Conservation (phyloP, 1,284 basidiomycete genomes). For the Peniophora sp. region DNA sequence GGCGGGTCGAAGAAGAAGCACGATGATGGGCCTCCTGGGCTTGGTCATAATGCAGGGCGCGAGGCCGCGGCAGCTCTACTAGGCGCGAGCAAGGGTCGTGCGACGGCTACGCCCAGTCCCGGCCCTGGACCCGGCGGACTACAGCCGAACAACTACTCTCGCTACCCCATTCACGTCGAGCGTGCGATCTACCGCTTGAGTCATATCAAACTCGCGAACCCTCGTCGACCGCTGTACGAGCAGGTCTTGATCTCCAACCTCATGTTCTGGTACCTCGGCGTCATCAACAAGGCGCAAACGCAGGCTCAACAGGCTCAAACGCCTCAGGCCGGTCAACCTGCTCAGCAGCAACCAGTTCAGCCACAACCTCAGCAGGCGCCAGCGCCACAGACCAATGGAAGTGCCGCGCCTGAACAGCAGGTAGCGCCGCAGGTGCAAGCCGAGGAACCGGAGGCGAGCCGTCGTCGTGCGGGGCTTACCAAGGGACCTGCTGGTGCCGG, state of each 20-base stretch:
- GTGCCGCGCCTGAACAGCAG: constrained; percentile 35
- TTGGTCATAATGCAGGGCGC: constrained; percentile 53
- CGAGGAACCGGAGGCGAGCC: constrained; percentile 39
- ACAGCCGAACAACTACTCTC: constrained; percentile 43
- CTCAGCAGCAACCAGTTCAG: constrained; percentile 6
- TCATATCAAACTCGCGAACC: constrained; percentile 98
- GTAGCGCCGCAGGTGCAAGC: constrained; percentile 34
- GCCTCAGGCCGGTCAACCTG: not conserved
- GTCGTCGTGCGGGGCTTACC: constrained; percentile 31
- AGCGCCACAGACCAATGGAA: constrained; percentile 21
- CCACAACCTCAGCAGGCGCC: not conserved
- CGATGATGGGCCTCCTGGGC: constrained; percentile 39
- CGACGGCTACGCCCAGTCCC: constrained; percentile 48
- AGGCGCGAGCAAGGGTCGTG: constrained; percentile 74
- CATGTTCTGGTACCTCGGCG: constrained; percentile 99
- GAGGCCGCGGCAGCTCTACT: constrained; percentile 79
- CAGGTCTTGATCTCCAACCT: constrained; percentile 98
- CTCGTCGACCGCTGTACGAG: constrained; percentile 91
- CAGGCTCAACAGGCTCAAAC: constrained; percentile 23
- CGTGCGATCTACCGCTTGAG: constrained; percentile 94
- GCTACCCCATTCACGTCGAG: constrained; percentile 98
- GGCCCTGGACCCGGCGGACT: constrained; percentile 55
- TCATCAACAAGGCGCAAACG: constrained; percentile 82
- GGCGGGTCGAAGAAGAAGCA: constrained; percentile 77
- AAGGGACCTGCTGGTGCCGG: constrained; percentile 39